phyloP scores from a whole-genome alignment of 257 asterid genomes.

The Solanum ossicruentum region DNA sequence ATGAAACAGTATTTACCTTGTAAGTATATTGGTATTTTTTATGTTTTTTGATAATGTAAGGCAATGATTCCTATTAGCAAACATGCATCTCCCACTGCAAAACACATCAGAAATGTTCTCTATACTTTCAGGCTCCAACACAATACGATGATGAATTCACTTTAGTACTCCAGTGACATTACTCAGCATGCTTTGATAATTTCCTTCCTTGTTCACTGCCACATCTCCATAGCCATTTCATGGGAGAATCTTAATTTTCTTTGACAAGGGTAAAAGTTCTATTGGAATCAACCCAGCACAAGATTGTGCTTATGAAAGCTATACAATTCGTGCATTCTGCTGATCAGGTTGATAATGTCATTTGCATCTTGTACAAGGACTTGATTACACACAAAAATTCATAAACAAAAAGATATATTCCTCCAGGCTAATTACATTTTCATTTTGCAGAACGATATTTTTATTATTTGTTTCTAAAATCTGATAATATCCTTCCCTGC shows the following conservation, averaged over 20 bases:
- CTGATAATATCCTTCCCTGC: not conserved
- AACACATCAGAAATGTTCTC: not conserved
- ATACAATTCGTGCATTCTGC: not conserved
- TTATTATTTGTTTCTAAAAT: not conserved
- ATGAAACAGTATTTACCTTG: conserved; percentile 7
- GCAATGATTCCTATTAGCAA: not conserved
- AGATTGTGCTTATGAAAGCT: not conserved
- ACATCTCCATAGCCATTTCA: not conserved
- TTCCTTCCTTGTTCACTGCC: not conserved
- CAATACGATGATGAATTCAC: not conserved
- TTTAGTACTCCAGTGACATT: not conserved
- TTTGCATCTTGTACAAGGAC: not conserved
- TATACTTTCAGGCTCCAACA: not conserved
- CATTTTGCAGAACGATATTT: not conserved
- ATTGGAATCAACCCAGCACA: not conserved
- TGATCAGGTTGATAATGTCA: not conserved
- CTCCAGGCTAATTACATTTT: not conserved
- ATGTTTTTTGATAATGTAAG: not conserved
- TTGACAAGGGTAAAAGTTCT: not conserved
- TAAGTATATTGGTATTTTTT: not conserved
- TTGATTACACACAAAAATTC: not conserved
- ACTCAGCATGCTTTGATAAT: not conserved
- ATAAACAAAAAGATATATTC: not conserved
- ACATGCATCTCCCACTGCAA: not conserved
- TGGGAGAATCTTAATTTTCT: not conserved